A percentile compares a stretch with the other conserved stretches of the same genome.
phyloP scores from a whole-genome alignment of 2,329 filamentous ascomycete genomes.

The Aspergillus brunneoviolaceus region DNA sequence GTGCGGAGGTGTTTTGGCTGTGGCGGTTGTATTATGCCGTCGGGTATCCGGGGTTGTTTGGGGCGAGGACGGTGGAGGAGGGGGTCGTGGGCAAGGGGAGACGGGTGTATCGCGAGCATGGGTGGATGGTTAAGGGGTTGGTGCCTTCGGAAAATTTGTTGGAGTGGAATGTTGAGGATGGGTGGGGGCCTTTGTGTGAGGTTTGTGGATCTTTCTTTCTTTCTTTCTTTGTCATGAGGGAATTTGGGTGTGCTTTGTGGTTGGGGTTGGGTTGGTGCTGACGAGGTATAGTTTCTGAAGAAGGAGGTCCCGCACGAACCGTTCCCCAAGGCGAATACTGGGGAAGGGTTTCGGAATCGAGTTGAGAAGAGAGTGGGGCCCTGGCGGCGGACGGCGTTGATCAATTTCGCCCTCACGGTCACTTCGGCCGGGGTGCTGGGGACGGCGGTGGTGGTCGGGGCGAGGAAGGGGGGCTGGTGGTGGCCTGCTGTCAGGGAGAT shows the following conservation, averaged over 20 bases:
- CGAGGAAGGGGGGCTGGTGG: neutral
- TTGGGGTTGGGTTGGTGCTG: neutral
- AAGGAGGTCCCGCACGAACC: neutral
- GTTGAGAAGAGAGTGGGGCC: neutral
- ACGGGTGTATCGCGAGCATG: constrained; percentile 14
- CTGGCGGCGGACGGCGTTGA: neutral
- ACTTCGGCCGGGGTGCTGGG: neutral
- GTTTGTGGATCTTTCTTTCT: neutral
- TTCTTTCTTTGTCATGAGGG: no score
- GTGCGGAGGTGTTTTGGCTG: constrained; percentile 22
- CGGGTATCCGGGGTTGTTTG: constrained; percentile 19
- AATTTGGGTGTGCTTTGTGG: no score
- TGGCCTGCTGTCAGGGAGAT: neutral
- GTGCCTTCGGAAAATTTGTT: constrained; percentile 19
- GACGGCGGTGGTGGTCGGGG: neutral
- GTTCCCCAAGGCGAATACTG: neutral
- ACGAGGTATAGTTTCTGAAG: neutral
- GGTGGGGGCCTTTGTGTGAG: constrained; percentile 29
- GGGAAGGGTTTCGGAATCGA: neutral
- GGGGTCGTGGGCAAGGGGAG: constrained; percentile 9
- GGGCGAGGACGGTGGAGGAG: constrained; percentile 1
- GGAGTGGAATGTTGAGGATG: constrained; percentile 31
- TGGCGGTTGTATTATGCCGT: constrained; percentile 18
- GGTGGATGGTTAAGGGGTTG: constrained; percentile 17
- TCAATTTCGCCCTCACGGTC: neutral